phyloP scores from a whole-genome alignment of 2,329 filamentous ascomycete genomes.

The Xylariaceae sp. region DNA sequence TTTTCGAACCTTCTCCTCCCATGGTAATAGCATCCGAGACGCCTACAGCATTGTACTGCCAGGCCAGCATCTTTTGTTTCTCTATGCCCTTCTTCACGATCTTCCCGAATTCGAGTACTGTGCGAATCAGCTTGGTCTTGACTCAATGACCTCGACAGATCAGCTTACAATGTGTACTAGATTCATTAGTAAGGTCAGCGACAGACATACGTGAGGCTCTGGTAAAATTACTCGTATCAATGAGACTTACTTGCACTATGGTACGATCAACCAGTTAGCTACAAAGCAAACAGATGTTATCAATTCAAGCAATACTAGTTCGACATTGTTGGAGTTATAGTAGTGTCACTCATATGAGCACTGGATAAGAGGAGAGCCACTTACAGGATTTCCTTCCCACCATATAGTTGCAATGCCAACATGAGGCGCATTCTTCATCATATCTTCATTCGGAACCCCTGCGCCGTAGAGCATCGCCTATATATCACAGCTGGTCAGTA shows the following conservation, averaged over 20 bases:
- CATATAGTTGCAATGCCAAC: conserved; percentile 91
- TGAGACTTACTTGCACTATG: conserved; percentile 39
- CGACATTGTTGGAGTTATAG: not conserved
- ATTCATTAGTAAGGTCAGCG: conserved; percentile 6
- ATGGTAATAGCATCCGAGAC: conserved; percentile 93
- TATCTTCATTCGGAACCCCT: conserved; percentile 79
- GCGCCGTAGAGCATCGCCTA: conserved; percentile 95
- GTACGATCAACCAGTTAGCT: conserved; percentile 17
- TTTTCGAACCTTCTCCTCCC: conserved; percentile 77
- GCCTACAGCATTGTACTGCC: conserved; percentile 93
- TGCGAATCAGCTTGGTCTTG: conserved; percentile 16
- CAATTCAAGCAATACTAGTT: not conserved
- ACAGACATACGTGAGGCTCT: not conserved
- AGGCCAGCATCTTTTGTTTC: conserved; percentile 86
- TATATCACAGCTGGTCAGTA: not conserved
- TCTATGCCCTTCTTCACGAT: conserved; percentile 83
- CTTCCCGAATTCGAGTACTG: conserved; percentile 85
- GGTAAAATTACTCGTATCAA: not conserved
- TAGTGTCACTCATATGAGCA: not conserved
- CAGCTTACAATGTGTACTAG: conserved; percentile 41
- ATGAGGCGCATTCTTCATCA: conserved; percentile 90
- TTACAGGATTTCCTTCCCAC: conserved; percentile 95
- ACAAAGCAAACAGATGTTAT: not conserved
- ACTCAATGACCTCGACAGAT: not conserved
- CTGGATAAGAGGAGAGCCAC: conserved; percentile 40